phyloP scores from a whole-genome alignment of 495 filamentous ascomycete species.

The Parachaetomium inaequale region DNA sequence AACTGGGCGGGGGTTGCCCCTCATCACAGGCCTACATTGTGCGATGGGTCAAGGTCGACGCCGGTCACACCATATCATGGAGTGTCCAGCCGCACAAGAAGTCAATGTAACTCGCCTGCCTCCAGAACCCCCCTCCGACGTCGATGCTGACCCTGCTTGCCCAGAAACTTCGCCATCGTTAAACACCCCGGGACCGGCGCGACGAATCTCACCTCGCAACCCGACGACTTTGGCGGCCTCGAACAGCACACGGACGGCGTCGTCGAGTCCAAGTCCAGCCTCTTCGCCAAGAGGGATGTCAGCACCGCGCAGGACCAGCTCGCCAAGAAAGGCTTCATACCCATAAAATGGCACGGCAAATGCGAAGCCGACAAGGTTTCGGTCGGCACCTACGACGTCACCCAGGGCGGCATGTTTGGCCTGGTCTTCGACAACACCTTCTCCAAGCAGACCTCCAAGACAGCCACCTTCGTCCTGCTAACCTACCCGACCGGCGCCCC shows the following conservation, averaged over 20 bases:
- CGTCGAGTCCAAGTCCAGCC: constrained; percentile 36
- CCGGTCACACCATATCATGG: constrained; percentile 92
- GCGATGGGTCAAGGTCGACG: constrained; percentile 89
- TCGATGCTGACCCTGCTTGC: constrained; percentile 2
- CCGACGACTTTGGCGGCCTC: constrained; percentile 42
- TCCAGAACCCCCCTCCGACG: neutral
- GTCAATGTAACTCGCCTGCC: constrained; percentile 58
- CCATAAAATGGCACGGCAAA: constrained; percentile 85
- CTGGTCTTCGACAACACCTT: constrained; percentile 99
- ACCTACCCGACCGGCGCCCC: constrained; percentile 84
- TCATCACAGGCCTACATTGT: constrained; percentile 85
- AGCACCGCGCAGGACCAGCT: constrained; percentile 76
- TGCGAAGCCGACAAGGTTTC: constrained; percentile 96
- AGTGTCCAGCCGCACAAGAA: constrained; percentile 96
- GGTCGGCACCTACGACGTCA: constrained; percentile 83
- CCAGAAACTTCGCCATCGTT: constrained; percentile 89
- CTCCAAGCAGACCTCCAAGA: constrained; percentile 92
- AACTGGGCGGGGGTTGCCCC: neutral
- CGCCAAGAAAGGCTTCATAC: constrained; percentile 77
- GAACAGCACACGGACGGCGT: constrained; percentile 45
- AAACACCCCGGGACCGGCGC: constrained; percentile 79
- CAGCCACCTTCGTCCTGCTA: constrained; percentile 86
- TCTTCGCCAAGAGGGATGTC: constrained; percentile 47
- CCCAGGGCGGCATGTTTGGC: constrained; percentile 87
- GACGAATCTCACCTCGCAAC: constrained; percentile 52